A percentile compares a stretch with the other conserved stretches of the same genome.
Conservation (phyloP, 2,329 filamentous ascomycete species). For the Calonectria montana region DNA sequence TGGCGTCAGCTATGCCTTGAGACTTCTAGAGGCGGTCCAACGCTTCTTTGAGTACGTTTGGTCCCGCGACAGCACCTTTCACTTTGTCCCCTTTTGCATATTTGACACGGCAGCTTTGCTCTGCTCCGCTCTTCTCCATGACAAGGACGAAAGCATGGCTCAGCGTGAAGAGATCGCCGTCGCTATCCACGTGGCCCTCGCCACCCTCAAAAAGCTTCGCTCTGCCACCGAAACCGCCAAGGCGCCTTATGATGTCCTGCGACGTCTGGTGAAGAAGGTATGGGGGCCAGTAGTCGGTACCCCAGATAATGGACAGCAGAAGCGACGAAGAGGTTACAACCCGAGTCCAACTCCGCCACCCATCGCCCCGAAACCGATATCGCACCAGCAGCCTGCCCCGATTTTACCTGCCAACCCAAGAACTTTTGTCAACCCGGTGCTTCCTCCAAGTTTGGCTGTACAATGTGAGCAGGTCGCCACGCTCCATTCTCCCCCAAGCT, state of each 20-base stretch:
- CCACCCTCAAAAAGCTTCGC: slow-evolving; percentile 47
- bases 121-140: slow-evolving; percentile 64
- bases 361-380: not conserved
- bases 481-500: not conserved
- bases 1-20: slow-evolving; percentile 57
- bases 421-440: not conserved
- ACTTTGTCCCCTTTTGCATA: slow-evolving; percentile 61
- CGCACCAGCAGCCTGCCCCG: not conserved
- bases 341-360: not conserved
- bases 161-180: slow-evolving; percentile 54
- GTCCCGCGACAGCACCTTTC: slow-evolving; percentile 60
- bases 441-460: not conserved
- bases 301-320: not conserved
- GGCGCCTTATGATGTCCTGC: slow-evolving; percentile 46
- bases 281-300: not conserved
- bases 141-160: slow-evolving; percentile 53
- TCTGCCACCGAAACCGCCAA: slow-evolving; percentile 46
- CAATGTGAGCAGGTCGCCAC: not conserved
- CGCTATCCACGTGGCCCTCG: slow-evolving; percentile 51
- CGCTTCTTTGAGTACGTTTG: slow-evolving; percentile 57
- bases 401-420: not conserved
- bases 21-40: slow-evolving; percentile 53
- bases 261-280: slow-evolving; percentile 38
- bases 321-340: slow-evolving; percentile 1
- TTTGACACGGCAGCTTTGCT: slow-evolving; percentile 63